Evolutionary conservation across 2,329 filamentous ascomycete species (phyloP), one percentile per base, ranked within the genome.

Genomic region (Bertia moriformis): DNA sequence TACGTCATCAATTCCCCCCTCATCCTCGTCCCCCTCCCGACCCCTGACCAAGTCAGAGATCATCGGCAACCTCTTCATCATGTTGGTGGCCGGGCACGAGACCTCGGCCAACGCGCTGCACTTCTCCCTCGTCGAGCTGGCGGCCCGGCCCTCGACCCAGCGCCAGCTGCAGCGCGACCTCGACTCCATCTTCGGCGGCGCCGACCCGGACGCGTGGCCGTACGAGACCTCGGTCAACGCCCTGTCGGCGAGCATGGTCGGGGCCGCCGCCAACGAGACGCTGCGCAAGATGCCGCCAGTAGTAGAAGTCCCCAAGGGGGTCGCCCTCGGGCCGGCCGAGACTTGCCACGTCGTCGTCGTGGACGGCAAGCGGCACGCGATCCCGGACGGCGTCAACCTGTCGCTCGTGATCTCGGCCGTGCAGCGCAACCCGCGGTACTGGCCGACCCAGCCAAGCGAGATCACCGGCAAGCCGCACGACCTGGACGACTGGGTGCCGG

Each of bases 191-290:
- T 63, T 88, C 19, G 71, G 71, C 29, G 62, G 67, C 24, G 57
- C 62, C 14, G 69, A 79, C 17, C 67, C 74, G 3, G 56, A 58
- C 1, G 65, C 70, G 4, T 89, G 83, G 84, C 67, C 75, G 48
- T 89, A 85, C 52, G 82, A 88, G 35, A 57, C 62, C 10, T 63
- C 73, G 47, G 66, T 88, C 44, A 75, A 73, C 33, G 62, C 68
- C 5, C 66, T 91, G 42, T 71, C 84, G 46, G 72, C 68, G 10
- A 75, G 77, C 43, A 78, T 84, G 66, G 60, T 79, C 7, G 84
- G 79, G 14, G 83, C 84, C 3, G 71, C 80, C 48, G 71, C 89
- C 67, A 83, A 86, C 51, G 84, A 91, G 61, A 77, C 79, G 27
- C 65, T 91, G 39, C 75, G 85, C 10, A 50, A 87, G 32, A 66